Evolutionary conservation across 495 filamentous ascomycete genomes (phyloP).

Genomic region (Pseudevernia furfuracea): DNA sequence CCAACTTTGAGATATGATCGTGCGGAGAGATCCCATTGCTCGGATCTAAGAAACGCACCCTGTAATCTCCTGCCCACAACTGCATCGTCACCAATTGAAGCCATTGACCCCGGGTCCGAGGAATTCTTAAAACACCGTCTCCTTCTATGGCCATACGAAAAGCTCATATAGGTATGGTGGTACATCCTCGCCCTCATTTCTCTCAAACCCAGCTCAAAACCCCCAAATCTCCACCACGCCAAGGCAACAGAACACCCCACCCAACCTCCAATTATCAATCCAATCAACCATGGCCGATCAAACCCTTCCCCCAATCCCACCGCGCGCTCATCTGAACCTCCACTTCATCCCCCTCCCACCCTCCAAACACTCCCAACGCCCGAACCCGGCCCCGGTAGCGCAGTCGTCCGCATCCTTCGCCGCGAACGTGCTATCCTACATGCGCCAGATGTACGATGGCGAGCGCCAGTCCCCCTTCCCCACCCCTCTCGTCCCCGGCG

Average conservation of each 20-base stretch:
- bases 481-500: slow-evolving; percentile 22
- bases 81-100: no score
- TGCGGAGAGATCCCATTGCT: not conserved
- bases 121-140: not conserved
- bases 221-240: not conserved
- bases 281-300: slow-evolving; percentile 2
- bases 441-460: slow-evolving; percentile 25
- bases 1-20: not conserved
- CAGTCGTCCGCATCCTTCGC: slow-evolving; percentile 25
- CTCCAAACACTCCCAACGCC: slow-evolving; percentile 25
- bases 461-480: slow-evolving; percentile 20
- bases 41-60: not conserved
- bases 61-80: no score
- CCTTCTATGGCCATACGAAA: not conserved
- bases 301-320: slow-evolving; percentile 20
- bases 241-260: not conserved
- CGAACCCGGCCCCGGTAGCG: slow-evolving; percentile 21
- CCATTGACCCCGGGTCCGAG: not conserved
- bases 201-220: not conserved
- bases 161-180: not conserved
- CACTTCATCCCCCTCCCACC: slow-evolving; percentile 1
- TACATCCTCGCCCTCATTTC: not conserved
- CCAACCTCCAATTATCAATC: not conserved
- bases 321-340: slow-evolving; percentile 25
- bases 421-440: slow-evolving; percentile 23